These are phyloP conservation scores for Ceratocystis ficicola DNA, from an alignment of 2,329 filamentous ascomycete species.

Conservation along the genomic window DNA sequence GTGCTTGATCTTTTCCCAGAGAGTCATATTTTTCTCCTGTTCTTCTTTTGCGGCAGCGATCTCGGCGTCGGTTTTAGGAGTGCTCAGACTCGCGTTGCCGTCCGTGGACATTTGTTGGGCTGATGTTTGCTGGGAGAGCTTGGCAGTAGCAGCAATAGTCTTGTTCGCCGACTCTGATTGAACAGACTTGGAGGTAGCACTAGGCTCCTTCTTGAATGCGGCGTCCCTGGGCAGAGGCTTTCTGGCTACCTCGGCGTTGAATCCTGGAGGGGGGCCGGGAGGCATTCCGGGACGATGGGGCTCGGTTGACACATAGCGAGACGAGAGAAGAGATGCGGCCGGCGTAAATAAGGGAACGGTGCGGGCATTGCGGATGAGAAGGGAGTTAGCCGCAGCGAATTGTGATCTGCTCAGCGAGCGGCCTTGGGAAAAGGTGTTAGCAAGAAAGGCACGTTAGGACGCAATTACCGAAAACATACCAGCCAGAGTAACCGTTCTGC, in stretches of 20 bases:
- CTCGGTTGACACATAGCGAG: constrained; percentile 47
- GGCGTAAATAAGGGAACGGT: constrained; percentile 31
- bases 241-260: constrained; percentile 81
- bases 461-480: constrained; percentile 14
- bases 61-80: constrained; percentile 32
- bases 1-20: constrained; percentile 90
- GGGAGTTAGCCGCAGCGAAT: constrained; percentile 20
- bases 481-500: constrained; percentile 16
- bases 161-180: constrained; percentile 29
- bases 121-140: constrained; percentile 24
- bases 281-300: constrained; percentile 41
- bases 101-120: constrained; percentile 25
- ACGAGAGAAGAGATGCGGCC: constrained; percentile 43
- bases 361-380: constrained; percentile 21
- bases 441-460: neutral
- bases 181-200: constrained; percentile 13
- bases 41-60: constrained; percentile 45
- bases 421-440: constrained; percentile 10
- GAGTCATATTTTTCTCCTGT: constrained; percentile 72
- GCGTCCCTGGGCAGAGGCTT: constrained; percentile 55
- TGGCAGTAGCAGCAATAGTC: constrained; percentile 22
- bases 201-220: constrained; percentile 29
- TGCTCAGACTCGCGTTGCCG: constrained; percentile 28
- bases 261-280: constrained; percentile 63
- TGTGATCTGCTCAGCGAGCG: constrained; percentile 22